Evolutionary conservation across 2,329 filamentous ascomycete species (phyloP), one percentile per base, ranked within the genome.

Genomic region (Alternaria ventricosa): DNA sequence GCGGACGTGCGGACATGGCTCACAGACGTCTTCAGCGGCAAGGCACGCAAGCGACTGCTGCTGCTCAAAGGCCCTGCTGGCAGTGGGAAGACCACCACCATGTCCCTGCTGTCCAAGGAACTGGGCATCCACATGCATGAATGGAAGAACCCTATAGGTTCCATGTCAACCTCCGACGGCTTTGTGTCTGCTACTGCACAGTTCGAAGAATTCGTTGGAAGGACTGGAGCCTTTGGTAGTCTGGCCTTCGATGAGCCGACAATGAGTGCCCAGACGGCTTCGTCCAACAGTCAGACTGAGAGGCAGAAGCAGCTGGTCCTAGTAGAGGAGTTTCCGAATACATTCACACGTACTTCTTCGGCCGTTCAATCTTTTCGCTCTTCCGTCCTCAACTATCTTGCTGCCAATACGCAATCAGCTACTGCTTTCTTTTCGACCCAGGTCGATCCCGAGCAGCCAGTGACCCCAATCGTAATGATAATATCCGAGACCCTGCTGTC

Each of bases 31-130:
- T 87, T 93, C 65, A 79, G 81, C 25, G 92, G 92, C 46, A 81
- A 76, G 49, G 78, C 79, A 58, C 80, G 78, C 57, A 89, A 97
- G 83, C 87, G 92, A 64, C 77, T 97, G 61, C 86, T 97, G 61
- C 85, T 99, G 27, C 84, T 99, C 46, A 97, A 96, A 79, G 96
- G 96, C 11, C 89, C 94, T 33, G 94, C 96, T 45, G 96, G 96
- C 20, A 92, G 92, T 33, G 96, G 93, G 28, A 99, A 99, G 82
- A 98, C 96, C 1, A 94, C 93, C 0, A 97, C 95, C 0, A 76
- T 98, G 56, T 87, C 87, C 11, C 83, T 97, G 22, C 85, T 99
- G 36, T 91, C 94, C 5, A 88, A 88, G 66, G 88, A 91, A n/a
- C 84, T 98, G 83, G 87, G 86, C 2, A 90, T 91, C 63, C 88